These are phyloP conservation scores for Fallopia convolvulus DNA, from an alignment of 148 eudicot genomes.

Conservation along the genomic window DNA sequence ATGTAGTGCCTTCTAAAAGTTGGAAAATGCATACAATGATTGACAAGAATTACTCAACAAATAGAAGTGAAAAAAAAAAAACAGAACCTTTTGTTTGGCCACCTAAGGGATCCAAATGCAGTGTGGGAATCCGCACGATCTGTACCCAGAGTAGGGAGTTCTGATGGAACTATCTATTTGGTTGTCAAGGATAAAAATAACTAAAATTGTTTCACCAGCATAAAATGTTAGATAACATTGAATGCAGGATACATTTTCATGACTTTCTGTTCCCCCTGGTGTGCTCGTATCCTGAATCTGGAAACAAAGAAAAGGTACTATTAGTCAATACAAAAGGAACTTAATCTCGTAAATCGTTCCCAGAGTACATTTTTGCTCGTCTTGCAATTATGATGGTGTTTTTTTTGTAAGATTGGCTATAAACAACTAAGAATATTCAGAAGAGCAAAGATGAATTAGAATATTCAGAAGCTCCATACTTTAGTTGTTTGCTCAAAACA, in stretches of 20 bases:
- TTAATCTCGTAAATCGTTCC: background rate
- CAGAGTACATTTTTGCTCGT: no score
- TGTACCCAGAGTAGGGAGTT: constrained; percentile 45
- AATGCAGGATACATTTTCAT: constrained; percentile 49
- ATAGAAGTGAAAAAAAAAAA: background rate
- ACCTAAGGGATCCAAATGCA: constrained; percentile 48
- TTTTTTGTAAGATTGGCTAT: no score
- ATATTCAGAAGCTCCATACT: constrained; percentile 26
- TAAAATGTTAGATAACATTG: background rate
- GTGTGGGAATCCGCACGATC: constrained; percentile 42
- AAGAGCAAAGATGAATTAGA: constrained; percentile 11
- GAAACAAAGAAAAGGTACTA: constrained; percentile 16
- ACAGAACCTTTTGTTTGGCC: constrained; percentile 65
- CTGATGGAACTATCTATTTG: constrained; percentile 47
- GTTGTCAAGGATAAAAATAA: constrained; percentile 32
- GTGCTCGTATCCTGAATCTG: constrained; percentile 69
- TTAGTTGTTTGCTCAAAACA: constrained; percentile 86
- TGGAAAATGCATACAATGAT: background rate
- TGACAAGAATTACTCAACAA: background rate
- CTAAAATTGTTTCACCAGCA: background rate
- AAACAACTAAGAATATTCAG: background rate
- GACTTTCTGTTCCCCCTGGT: constrained; percentile 32
- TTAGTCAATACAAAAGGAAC: constrained; percentile 10
- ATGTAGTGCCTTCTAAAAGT: background rate
- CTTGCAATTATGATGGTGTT: background rate